A percentile compares a stretch with the other conserved stretches of the same genome.
phyloP scores from a whole-genome alignment of 2,329 filamentous ascomycete genomes.

The Trichoderma asperellum region DNA sequence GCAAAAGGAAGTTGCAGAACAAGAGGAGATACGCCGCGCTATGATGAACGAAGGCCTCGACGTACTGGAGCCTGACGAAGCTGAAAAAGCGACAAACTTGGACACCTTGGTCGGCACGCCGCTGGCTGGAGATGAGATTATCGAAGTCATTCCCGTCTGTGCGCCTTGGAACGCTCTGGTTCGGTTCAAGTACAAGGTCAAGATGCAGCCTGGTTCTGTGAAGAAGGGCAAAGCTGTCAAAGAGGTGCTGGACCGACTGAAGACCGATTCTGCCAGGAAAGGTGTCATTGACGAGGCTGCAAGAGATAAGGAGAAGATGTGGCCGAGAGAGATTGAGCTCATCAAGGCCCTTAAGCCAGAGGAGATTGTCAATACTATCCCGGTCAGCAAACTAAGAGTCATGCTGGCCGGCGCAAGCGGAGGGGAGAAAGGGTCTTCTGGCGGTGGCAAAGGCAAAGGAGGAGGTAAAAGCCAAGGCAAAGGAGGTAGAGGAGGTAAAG shows the following conservation, averaged over 20 bases:
- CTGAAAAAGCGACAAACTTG: conserved; percentile 58
- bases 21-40: conserved; percentile 69
- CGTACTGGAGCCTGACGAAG: conserved; percentile 62
- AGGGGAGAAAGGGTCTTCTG: conserved; percentile 47
- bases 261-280: conserved; percentile 62
- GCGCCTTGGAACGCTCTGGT: conserved; percentile 66
- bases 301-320: conserved; percentile 73
- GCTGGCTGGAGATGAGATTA: conserved; percentile 78
- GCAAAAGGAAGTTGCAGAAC: conserved; percentile 74
- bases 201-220: conserved; percentile 83
- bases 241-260: conserved; percentile 85
- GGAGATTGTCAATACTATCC: conserved; percentile 79
- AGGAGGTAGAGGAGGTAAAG: conserved; percentile 46
- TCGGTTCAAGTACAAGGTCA: conserved; percentile 89
- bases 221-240: conserved; percentile 96
- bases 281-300: conserved; percentile 63
- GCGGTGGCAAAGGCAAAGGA: conserved; percentile 32
- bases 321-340: conserved; percentile 83
- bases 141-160: conserved; percentile 67
- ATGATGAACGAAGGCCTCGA: conserved; percentile 65
- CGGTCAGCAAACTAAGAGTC: conserved; percentile 78
- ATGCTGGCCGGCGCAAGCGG: conserved; percentile 68
- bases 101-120: conserved; percentile 79
- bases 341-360: conserved; percentile 79
- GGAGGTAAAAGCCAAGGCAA: conserved; percentile 39